Conservation (phyloP, 305 asterid genomes). For the Fraxinus paxiana region DNA sequence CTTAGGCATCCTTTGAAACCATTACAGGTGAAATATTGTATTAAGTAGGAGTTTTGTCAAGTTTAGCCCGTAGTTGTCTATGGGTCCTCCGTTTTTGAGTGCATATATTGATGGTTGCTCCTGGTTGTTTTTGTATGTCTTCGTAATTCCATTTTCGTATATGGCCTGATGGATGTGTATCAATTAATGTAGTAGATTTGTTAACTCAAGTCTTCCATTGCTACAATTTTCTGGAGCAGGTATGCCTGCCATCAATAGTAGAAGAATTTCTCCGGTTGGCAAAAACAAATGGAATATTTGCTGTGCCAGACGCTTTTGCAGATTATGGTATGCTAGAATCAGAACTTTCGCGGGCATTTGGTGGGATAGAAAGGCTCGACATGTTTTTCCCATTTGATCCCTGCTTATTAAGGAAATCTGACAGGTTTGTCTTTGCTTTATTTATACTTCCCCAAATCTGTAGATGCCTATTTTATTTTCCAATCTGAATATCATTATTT, state of each 20-base stretch:
- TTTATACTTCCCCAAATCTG: neutral
- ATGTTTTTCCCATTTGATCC: conserved; percentile 95
- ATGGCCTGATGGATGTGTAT: neutral
- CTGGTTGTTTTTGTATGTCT: neutral
- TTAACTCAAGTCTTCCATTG: neutral
- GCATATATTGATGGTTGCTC: neutral
- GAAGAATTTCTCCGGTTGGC: conserved; percentile 68
- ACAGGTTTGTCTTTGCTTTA: conserved; percentile 49
- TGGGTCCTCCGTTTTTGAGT: neutral
- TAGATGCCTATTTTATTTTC: neutral
- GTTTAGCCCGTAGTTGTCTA: neutral
- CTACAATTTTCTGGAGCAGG: conserved; percentile 35
- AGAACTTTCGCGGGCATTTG: conserved; percentile 61
- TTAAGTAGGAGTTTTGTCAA: neutral
- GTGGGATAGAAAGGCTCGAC: conserved; percentile 69
- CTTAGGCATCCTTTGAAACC: conserved; percentile 66
- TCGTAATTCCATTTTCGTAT: neutral
- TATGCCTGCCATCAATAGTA: conserved; percentile 81
- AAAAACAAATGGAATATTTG: conserved; percentile 42
- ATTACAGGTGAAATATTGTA: conserved; percentile 47
- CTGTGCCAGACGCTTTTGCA: conserved; percentile 40
- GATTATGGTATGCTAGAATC: conserved; percentile 47
- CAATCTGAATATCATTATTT: neutral
- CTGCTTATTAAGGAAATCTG: conserved; percentile 67
- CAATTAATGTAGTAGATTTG: neutral